Conservation (phyloP, 176 grass and related monocot species). For the Oryza glumipatula region DNA sequence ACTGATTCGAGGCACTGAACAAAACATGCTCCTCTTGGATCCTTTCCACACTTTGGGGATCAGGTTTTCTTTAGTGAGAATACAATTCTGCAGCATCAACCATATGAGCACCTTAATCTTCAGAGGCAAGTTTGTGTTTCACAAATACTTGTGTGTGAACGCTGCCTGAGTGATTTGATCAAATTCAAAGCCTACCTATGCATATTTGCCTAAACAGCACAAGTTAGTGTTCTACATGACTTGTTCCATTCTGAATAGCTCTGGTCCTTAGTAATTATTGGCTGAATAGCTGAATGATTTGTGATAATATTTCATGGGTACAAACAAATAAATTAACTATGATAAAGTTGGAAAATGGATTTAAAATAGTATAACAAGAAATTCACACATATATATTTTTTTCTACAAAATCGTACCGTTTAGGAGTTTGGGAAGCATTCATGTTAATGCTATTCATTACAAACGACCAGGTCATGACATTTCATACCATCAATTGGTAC, state of each 20-base stretch:
- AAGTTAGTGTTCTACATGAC: background rate
- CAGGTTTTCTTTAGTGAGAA: background rate
- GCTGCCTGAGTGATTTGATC: background rate
- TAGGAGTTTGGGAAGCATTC: too few relatives aligned
- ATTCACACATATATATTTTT: too few relatives aligned
- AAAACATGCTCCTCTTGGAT: background rate
- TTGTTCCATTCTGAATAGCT: background rate
- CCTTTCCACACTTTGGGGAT: background rate
- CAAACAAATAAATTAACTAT: too few relatives aligned
- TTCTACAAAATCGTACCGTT: too few relatives aligned
- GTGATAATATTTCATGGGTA: too few relatives aligned
- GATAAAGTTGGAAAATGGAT: too few relatives aligned
- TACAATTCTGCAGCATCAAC: background rate
- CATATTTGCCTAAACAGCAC: background rate
- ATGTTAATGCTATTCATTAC: too few relatives aligned
- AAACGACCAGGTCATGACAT: too few relatives aligned
- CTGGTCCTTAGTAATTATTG: background rate
- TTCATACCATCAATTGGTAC: background rate
- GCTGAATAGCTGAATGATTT: too few relatives aligned
- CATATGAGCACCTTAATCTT: background rate
- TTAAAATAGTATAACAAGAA: too few relatives aligned
- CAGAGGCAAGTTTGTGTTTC: background rate
- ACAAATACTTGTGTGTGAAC: background rate
- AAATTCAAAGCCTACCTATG: background rate
- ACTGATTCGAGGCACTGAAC: background rate